Conservation (phyloP, 139 green algal species). For the Asterochloris sp. region DNA sequence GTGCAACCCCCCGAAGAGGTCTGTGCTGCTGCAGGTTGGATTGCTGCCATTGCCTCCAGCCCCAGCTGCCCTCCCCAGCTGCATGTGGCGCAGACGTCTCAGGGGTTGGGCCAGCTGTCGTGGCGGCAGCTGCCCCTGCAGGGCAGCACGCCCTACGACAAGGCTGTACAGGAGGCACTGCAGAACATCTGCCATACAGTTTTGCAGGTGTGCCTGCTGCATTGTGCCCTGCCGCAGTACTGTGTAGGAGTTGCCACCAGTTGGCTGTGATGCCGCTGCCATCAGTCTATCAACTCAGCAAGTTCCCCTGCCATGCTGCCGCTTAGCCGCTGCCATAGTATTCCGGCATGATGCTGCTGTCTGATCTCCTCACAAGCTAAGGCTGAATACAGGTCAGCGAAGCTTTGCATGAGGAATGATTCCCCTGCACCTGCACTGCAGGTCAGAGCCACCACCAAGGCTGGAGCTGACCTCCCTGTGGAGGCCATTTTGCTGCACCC, state of each 20-base stretch:
- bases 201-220: conserved; percentile 7
- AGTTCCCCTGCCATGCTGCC: no score
- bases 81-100: conserved; percentile 27
- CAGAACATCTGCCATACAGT: conserved; percentile 18
- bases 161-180: conserved; percentile 27
- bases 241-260: no score
- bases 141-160: conserved; percentile 2
- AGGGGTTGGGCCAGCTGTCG: background rate
- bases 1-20: background rate
- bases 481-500: conserved; percentile 37
- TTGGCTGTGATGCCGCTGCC: no score
- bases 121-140: conserved; percentile 37
- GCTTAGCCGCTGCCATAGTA: no score
- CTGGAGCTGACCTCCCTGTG: conserved; percentile 22
- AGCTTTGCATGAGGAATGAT: background rate
- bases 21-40: conserved; percentile 16
- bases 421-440: background rate
- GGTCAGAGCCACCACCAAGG: conserved; percentile 1
- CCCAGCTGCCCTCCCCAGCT: conserved; percentile 33
- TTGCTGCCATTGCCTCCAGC: conserved; percentile 29
- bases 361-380: no score
- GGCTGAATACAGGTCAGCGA: no score
- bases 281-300: no score
- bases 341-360: no score
- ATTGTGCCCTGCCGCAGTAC: no score